Evolutionary conservation across 495 filamentous ascomycete species (phyloP).

Genomic region (Hypomontagnella monticulosa): DNA sequence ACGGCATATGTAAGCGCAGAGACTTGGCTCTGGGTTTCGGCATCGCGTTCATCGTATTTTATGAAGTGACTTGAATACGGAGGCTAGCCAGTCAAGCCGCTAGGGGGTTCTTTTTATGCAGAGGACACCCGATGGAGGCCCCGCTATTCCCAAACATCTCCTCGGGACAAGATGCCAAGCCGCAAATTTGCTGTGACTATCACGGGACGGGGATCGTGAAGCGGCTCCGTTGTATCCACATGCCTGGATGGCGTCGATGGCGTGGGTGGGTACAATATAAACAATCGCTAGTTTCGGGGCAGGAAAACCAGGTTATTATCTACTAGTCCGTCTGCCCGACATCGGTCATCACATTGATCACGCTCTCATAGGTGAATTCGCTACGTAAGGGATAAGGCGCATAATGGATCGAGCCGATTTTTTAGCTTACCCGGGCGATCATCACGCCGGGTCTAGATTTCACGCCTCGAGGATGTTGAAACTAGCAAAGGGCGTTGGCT

Average conservation of each 20-base stretch:
- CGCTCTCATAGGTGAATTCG: too few species aligned
- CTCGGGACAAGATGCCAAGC: not conserved
- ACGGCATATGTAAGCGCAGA: constrained; percentile 21
- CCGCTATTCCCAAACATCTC: not conserved
- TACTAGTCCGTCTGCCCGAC: constrained; percentile 3
- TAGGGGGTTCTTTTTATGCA: not conserved
- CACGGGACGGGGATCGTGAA: constrained; percentile 9
- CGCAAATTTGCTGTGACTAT: not conserved
- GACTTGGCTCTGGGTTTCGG: not conserved
- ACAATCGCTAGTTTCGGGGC: not conserved
- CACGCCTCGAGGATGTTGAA: not conserved
- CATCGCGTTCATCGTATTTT: not conserved
- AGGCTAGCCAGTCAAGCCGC: not conserved
- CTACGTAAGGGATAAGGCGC: not conserved
- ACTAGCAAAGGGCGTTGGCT: too few species aligned
- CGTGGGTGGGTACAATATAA: constrained; percentile 9
- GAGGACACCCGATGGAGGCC: too few species aligned
- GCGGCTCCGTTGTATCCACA: not conserved
- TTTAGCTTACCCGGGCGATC: constrained; percentile 2
- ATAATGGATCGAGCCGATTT: not conserved
- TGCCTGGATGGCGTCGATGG: not conserved
- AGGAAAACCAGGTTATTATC: not conserved
- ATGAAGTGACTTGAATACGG: not conserved
- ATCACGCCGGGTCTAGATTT: constrained; percentile 1
- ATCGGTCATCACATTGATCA: constrained; percentile 1